Conservation (phyloP, 805 yeast species). For the Grigorovia transvaalensis region DNA sequence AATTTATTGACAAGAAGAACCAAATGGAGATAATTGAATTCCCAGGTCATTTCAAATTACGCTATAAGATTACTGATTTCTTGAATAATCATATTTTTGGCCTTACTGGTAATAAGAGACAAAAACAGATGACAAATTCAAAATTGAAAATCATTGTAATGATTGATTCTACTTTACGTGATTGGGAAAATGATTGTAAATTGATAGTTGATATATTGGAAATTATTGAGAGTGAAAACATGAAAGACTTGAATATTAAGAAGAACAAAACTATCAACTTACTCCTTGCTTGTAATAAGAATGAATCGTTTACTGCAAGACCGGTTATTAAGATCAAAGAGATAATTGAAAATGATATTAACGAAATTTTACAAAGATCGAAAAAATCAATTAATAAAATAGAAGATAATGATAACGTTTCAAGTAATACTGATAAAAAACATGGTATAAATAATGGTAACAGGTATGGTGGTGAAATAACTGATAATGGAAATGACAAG, state of each 20-base stretch:
- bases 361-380: slow-evolving; percentile 37
- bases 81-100: not conserved
- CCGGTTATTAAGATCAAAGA: slow-evolving; percentile 53
- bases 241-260: not conserved
- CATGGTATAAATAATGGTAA: not conserved
- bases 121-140: not conserved
- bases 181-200: slow-evolving; percentile 12
- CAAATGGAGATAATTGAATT: slow-evolving; percentile 54
- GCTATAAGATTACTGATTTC: slow-evolving; percentile 25
- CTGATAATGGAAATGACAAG: slow-evolving; percentile 16
- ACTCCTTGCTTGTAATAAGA: slow-evolving; percentile 73
- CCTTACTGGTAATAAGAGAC: not conserved
- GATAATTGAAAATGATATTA: slow-evolving; percentile 54
- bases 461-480: slow-evolving; percentile 16
- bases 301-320: slow-evolving; percentile 74
- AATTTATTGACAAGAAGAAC: slow-evolving; percentile 28
- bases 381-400: slow-evolving; percentile 38
- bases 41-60: slow-evolving; percentile 82
- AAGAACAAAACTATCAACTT: slow-evolving; percentile 29
- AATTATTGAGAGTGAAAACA: slow-evolving; percentile 39
- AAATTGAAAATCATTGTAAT: not conserved
- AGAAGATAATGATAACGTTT: slow-evolving; percentile 9
- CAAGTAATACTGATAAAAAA: slow-evolving; percentile 6
- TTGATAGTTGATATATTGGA: slow-evolving; percentile 50
- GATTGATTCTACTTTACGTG: not conserved